Evolutionary conservation across 805 yeast species (phyloP).

Genomic region (Lipomyces mesembrius): DNA sequence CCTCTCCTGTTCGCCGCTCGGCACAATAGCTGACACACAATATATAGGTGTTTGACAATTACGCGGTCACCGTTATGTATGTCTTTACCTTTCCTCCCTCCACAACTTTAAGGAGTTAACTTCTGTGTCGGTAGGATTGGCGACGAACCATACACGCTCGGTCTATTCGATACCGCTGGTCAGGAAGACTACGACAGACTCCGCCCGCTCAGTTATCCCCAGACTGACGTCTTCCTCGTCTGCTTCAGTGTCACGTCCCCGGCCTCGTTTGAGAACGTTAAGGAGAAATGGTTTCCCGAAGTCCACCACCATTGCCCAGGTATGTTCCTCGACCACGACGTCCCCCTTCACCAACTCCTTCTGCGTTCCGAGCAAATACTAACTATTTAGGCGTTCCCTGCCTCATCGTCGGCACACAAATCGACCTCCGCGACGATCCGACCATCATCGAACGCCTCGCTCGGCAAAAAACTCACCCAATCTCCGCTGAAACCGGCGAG

Average conservation of each 20-base stretch:
- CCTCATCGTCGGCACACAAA: constrained; percentile 94
- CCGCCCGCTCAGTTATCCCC: constrained; percentile 95
- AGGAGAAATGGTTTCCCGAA: constrained; percentile 99
- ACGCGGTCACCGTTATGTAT: constrained; percentile 84
- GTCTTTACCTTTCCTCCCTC: neutral
- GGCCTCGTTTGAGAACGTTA: constrained; percentile 94
- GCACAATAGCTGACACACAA: neutral
- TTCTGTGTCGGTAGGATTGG: constrained; percentile 62
- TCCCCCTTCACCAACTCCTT: neutral
- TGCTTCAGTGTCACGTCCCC: constrained; percentile 97
- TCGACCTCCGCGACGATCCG: constrained; percentile 92
- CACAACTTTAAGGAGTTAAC: neutral
- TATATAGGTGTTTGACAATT: constrained; percentile 46
- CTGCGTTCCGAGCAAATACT: neutral
- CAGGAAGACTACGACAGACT: constrained; percentile 98
- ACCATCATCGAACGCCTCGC: constrained; percentile 85
- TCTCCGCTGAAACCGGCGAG: constrained; percentile 85
- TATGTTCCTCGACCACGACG: constrained; percentile 2
- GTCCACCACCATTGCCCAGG: constrained; percentile 95
- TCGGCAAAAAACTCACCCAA: constrained; percentile 87
- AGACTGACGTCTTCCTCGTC: constrained; percentile 93
- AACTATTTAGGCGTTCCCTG: constrained; percentile 77
- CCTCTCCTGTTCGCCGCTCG: neutral
- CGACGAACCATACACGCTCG: constrained; percentile 96
- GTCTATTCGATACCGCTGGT: constrained; percentile 98